These are phyloP conservation scores for Mycena albidolilacea DNA, from an alignment of 768 basidiomycete genomes.

Conservation along the genomic window DNA sequence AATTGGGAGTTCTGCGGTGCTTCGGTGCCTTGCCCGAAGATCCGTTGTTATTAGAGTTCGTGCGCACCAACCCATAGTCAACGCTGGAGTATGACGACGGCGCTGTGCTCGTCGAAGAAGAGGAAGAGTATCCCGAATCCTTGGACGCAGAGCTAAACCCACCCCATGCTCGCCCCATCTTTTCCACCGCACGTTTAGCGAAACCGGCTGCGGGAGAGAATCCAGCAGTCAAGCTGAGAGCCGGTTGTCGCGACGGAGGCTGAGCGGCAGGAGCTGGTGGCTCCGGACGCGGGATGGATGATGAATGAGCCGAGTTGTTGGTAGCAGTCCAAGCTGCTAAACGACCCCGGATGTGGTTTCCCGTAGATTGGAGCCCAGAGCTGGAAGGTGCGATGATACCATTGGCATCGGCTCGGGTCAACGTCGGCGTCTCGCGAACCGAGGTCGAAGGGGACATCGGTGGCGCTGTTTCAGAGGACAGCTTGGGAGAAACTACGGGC, in stretches of 20 bases:
- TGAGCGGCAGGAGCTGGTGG: slow-evolving; percentile 45
- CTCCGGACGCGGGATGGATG: slow-evolving; percentile 34
- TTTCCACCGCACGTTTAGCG: slow-evolving; percentile 84
- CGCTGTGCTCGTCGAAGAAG: slow-evolving; percentile 60
- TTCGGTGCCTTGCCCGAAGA: slow-evolving; percentile 53
- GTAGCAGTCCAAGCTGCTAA: slow-evolving; percentile 65
- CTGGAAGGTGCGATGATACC: slow-evolving; percentile 59
- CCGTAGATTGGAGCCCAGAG: slow-evolving; percentile 50
- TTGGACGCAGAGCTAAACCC: slow-evolving; percentile 58
- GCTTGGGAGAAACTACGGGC: slow-evolving; percentile 55
- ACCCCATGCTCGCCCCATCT: slow-evolving; percentile 78
- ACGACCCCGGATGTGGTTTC: slow-evolving; percentile 62
- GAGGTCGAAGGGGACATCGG: slow-evolving; percentile 44
- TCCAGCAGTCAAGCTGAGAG: slow-evolving; percentile 79
- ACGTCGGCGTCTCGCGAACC: slow-evolving; percentile 57
- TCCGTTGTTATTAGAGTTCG: slow-evolving; percentile 57
- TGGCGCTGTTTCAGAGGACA: slow-evolving; percentile 42
- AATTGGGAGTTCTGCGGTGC: slow-evolving; percentile 69
- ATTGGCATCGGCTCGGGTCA: slow-evolving; percentile 57
- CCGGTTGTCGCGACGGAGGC: slow-evolving; percentile 66
- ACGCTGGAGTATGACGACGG: slow-evolving; percentile 55
- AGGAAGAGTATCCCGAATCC: slow-evolving; percentile 62
- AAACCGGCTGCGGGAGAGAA: slow-evolving; percentile 82
- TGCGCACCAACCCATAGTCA: slow-evolving; percentile 54
- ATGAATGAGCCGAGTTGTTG: slow-evolving; percentile 38